Base-by-base conservation (phyloP, 345 rosid species). In the Iberis pinnata region DNA sequence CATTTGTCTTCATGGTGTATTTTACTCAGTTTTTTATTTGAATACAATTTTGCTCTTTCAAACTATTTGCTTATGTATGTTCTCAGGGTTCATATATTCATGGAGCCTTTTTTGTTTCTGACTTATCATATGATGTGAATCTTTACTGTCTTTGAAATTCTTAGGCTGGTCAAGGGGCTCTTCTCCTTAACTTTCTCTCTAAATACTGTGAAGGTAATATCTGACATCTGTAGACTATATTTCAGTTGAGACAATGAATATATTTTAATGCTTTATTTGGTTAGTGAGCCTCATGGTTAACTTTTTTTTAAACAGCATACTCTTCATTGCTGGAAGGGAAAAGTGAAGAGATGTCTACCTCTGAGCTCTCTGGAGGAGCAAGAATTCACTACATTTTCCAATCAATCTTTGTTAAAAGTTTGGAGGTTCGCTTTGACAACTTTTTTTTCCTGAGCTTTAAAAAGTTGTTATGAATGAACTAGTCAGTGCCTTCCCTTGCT, bases 111-210 rank as follows among this genome's bases (percentile, higher is more conserved):
- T 29, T 16, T 33, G 52, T 53, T 51, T 50, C 41, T 6, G 24
- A 49, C 54, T 58, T 58, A 58, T 52, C 19, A 6, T 26, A 26
- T 27, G 38, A 8, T 29, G 20, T 37, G 41, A 39, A 18, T 47
- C 37, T 37, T 67, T 17, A 54, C 24, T 61, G 39, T 32, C 29
- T 44, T 53, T 75, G 47, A 49, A 63, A 63, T 43, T 11, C 14
- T 26, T 56, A 93, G 99, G 94, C 95, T 71, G 97, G 94, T 31
- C 95, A 88, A 70, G 97, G 99, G 48, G 90, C 99, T 59, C 82
- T 93, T 65, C 78, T 93, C 14, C 76, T 93, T 65, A 88, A 86
- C 64, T 83, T 93, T 68, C 85, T 88, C 56, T 88, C 99, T 6
- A 88, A 83, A 70, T 93, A 88, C 67, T 79, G 80, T 43, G 97